These are phyloP conservation scores for Neospora caninum DNA, from an alignment of 169 alveolate species.

Conservation along the genomic window DNA sequence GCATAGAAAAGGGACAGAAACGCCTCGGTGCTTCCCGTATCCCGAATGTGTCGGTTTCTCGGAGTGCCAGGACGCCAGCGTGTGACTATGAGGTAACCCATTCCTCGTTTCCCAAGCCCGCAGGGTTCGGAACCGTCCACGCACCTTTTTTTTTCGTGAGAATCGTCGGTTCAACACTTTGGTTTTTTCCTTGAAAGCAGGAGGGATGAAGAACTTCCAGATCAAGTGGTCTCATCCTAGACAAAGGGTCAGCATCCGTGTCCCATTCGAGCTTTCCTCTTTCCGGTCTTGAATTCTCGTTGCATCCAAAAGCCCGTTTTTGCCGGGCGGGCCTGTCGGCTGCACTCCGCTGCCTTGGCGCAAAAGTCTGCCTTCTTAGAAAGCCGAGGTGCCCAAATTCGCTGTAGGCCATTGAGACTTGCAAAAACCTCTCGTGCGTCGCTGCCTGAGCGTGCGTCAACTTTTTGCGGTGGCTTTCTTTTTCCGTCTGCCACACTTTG, in stretches of 20 bases:
- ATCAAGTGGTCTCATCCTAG: background rate
- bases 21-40: background rate
- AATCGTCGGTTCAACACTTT: background rate
- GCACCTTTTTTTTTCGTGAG: background rate
- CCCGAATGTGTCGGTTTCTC: background rate
- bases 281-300: background rate
- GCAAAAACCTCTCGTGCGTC: background rate
- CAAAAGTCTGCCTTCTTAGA: background rate
- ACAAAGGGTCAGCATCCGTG: background rate
- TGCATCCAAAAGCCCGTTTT: background rate
- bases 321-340: conserved; percentile 18
- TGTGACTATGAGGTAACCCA: background rate
- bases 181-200: background rate
- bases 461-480: background rate
- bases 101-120: background rate
- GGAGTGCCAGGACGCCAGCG: too few species aligned
- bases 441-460: background rate
- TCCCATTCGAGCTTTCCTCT: background rate
- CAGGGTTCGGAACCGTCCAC: background rate
- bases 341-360: background rate
- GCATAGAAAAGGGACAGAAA: background rate
- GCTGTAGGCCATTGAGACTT: background rate
- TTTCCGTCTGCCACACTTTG: too few species aligned
- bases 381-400: too few species aligned
- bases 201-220: background rate